Base-by-base conservation (phyloP, 1,284 basidiomycete species). In the Marasmius fiardii region DNA sequence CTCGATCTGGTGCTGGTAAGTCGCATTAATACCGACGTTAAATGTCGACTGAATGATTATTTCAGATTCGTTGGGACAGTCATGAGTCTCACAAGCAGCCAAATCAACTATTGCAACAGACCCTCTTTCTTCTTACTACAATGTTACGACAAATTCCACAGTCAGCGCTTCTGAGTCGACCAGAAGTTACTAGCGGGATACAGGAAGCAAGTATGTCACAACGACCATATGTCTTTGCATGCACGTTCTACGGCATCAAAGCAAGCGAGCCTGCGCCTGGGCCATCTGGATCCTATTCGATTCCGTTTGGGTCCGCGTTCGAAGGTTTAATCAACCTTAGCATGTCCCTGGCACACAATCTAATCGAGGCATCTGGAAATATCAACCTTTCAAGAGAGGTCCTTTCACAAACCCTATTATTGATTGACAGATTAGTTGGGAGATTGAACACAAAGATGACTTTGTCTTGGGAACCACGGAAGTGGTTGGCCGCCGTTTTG, bases 1-100 rank as follows among this genome's bases (percentile, higher is more conserved):
- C 65, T 86, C 39, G 88, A 92, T 60, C 65, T 80, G 7, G 61
- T 90, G 33, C 73, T 81, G 61, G 89, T 90, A 68, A 64, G 77
- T 61, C 26, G 16, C 37, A 54, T 41, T 16, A n/a, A 16, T 6
- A 18, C 39, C 7, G 16, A 7, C 39, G 20, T n/a, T 18, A n/a
- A 18, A 14, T 4, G 7, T 6, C 39, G 7, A 41, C 4, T 16
- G 11, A 41, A 41, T 31, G 4, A 41, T 4, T 18, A 41, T 16
- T 41, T 6, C 7, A 41, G 39, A 41, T 41, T n/a, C 14, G n/a
- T 41, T 16, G 7, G 39, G 10, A 31, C 28, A 31, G 28, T 10
- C 8, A 18, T n/a, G 7, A 20, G 8, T 20, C 39, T 41, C 63
- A 65, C 2, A 75, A 70, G 35, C 65, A 70, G 14, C 67, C 70